Base-by-base conservation (phyloP, 257 asterid species). In the Vinca minor region DNA sequence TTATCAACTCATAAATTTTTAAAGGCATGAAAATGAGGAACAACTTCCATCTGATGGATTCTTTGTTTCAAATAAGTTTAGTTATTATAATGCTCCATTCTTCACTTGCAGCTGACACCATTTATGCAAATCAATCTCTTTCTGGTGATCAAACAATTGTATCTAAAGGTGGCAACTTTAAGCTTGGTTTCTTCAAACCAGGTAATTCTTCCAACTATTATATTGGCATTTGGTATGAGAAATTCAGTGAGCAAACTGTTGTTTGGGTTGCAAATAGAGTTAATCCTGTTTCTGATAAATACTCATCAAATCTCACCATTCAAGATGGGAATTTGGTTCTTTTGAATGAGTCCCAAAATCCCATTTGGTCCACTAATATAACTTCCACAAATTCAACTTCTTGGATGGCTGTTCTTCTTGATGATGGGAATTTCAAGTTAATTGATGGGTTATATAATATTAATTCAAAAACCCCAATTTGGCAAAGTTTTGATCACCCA, bases 401-500 rank as follows among this genome's bases (percentile, higher is more conserved):
- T 58, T 48, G 79, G 8, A 69, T 78, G 31, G 97, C 93, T 4
- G 72, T 73, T 69, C 94, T 90, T 45, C 76, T 4, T 12, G 89
- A 87, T 62, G 62, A 66, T 60, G 96, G 97, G 23, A 82, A 90
- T 77, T 77, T 90, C 52, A 76, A 85, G 69, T 53, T 90, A 73
- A 71, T 67, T 42, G 77, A 73, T 48, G 79, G 69, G 67, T 66
- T 70, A 9, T 42, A 71, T 5, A 59, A 61, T 61, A 21, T 44
- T 21, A 65, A 25, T 71, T 36, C 41, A 48, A 28, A 41, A 21
- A 9, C 53, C 7, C 71, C 83, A 28, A 31, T 78, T 58, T 90
- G 95, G 97, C 69, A 85, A 67, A 90, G 97, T 66, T 55, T 90
- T 41, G 83, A 84, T 73, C 5, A 79, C 49, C 88, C 88, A 2